Evolutionary conservation across 495 filamentous ascomycete species (phyloP), one percentile per base, ranked within the genome.

Genomic region (Tuber umbilicatum): DNA sequence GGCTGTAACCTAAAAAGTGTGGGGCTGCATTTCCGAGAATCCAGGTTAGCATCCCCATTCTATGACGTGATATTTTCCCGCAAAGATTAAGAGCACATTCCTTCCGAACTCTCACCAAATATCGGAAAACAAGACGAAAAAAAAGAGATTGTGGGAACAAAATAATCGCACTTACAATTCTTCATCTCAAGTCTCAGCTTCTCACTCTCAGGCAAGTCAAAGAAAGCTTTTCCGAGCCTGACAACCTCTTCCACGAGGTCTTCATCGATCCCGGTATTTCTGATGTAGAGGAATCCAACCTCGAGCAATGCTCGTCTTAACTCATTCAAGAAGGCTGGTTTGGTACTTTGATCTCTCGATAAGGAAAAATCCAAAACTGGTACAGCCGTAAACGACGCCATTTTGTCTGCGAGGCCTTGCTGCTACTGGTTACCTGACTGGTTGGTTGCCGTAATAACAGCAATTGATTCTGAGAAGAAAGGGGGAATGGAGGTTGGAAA

Each of bases 221-320:
- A 99, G 79, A 99, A 93, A 7, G 84, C 86, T 73, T 88, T 87
- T 19, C 89, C 90, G 75, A 94, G 89, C 27, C 86, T 73, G 68
- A 91, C 89, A 23, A 97, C 91, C n/a, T 87, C 83, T 40, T 88
- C 79, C 80, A 91, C 89, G 42, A 95, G 83, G 41, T 87, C 82
- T 17, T 90, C 85, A 21, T 91, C 85, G 67, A 97, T 89, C 5
- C 93, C 92, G 1, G 92, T 90, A 81, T 97, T 94, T 76, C 89
- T 89, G 71, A 99, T 88, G 80, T 99, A 99, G 73, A 97, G 85
- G 81, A 99, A 97, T 6, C 95, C 95, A 43, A 97, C 93, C 83
- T 94, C 91, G 80, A 98, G 87, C 41, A 98, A 85, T 0, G 94
- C 93, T 79, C 92, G 86, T 31, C 91, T 91, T 21, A 98, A 87